These are phyloP conservation scores for Macrophomina tecta DNA, from an alignment of 2,329 filamentous ascomycete genomes.

Conservation along the genomic window DNA sequence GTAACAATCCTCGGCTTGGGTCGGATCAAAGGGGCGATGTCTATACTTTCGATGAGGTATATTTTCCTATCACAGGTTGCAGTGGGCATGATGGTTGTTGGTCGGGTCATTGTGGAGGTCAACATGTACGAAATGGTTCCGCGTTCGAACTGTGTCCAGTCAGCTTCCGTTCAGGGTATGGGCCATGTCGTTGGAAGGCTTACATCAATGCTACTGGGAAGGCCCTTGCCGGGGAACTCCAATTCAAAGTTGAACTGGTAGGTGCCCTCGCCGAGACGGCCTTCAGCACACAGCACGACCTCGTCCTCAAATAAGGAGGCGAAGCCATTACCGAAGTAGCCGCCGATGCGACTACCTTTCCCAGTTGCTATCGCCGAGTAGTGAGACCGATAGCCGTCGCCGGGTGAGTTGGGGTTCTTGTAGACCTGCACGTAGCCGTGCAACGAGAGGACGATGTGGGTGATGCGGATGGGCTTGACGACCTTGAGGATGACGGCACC, in stretches of 20 bases:
- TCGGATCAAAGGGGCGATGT: slow-evolving; percentile 75
- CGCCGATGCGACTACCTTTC: slow-evolving; percentile 57
- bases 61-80: slow-evolving; percentile 82
- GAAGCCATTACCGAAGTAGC: slow-evolving; percentile 76
- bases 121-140: slow-evolving; percentile 92
- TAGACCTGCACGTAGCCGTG: slow-evolving; percentile 82
- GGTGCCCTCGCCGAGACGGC: slow-evolving; percentile 72
- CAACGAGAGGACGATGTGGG: slow-evolving; percentile 77
- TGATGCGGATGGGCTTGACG: slow-evolving; percentile 76
- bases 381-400: slow-evolving; percentile 58
- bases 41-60: slow-evolving; percentile 79
- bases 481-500: slow-evolving; percentile 76
- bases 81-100: slow-evolving; percentile 82
- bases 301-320: slow-evolving; percentile 86
- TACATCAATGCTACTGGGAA: slow-evolving; percentile 96
- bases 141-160: slow-evolving; percentile 81
- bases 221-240: slow-evolving; percentile 69
- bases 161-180: slow-evolving; percentile 26
- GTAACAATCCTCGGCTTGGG: slow-evolving; percentile 85
- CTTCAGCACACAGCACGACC: slow-evolving; percentile 78
- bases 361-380: slow-evolving; percentile 60
- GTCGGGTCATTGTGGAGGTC: slow-evolving; percentile 86
- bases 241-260: slow-evolving; percentile 83
- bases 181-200: slow-evolving; percentile 39
- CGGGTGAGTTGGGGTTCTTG: slow-evolving; percentile 69